These are phyloP conservation scores for Trichoderma sp. DNA, from an alignment of 2,329 filamentous ascomycete genomes.

Conservation along the genomic window DNA sequence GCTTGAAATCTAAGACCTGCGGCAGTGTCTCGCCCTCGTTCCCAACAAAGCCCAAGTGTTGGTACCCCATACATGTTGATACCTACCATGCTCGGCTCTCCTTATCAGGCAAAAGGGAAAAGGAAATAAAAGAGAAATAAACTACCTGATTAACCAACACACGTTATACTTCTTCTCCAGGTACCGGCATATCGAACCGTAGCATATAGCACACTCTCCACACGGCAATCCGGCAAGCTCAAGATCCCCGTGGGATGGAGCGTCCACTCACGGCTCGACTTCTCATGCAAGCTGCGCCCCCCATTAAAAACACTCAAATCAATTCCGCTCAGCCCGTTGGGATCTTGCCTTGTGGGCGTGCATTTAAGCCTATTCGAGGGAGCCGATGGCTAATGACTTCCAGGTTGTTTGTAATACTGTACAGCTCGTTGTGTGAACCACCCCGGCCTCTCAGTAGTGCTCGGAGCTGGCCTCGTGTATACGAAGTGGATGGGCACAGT, in stretches of 20 bases:
- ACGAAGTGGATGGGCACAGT: neutral
- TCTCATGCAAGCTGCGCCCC: neutral
- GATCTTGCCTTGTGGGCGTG: neutral
- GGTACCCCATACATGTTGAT: neutral
- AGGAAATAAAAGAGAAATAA: neutral
- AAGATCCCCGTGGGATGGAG: neutral
- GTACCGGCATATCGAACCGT: constrained; percentile 4
- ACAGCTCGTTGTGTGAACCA: neutral
- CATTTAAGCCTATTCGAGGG: neutral
- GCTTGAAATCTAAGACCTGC: neutral
- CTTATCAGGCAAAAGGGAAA: neutral
- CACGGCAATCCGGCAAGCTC: constrained; percentile 8
- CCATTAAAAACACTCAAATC: neutral
- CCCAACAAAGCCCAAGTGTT: neutral
- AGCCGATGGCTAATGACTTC: neutral
- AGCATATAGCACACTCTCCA: neutral
- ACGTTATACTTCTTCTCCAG: neutral
- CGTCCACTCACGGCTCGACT: neutral
- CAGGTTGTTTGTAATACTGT: neutral
- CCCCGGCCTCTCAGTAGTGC: neutral
- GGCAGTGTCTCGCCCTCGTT: neutral
- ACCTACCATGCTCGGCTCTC: neutral
- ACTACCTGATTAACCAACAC: neutral
- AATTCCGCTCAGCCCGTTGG: neutral
- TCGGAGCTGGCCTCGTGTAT: constrained; percentile 8